Evolutionary conservation across 108 stramenopile species (phyloP), one percentile per base, ranked within the genome.

Genomic region (Discostella pseudostelligera): DNA sequence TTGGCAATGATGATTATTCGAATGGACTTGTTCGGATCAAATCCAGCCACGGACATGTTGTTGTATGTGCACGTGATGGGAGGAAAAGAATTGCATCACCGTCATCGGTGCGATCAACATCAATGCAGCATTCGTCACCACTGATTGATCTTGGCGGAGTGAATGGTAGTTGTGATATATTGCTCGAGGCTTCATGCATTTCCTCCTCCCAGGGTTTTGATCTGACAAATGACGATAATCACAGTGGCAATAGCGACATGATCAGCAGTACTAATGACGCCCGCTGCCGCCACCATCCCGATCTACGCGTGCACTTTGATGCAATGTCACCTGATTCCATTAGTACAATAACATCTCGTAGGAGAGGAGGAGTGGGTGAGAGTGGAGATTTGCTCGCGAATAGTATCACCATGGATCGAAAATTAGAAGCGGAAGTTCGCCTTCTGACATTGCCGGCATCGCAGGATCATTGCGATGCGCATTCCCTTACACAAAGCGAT

Each of bases 121-220:
- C 75, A 3, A 26, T 25, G 49, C 12, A 10, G 12, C 3, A 24
- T 1, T 25, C 24, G 50, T 24, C 46, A 32, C 62, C 78, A 21
- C 22, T 84, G 10, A 84, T 91, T 1, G 89, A 94, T 56, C 67
- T 94, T 17, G 87, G 88, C 51, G 90, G 93, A n/a, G 88, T 91
- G 37, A 94, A 94, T 70, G 93, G 89, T 40, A 87, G 85, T 57
- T 91, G 85, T 58, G 89, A 94, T 67, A 82, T 91, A 37, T 19
- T 44, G 8, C 67, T 76, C 4, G 67, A 76, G 50, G 47, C 35
- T 17, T 24, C 14, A 6, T 14, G 20, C n/a, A n/a, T n/a, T 29
- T 14, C 55, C 12, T 29, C 0, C 50, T 5, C 26, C 26, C 24
- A 14, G 7, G 21, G 22, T 3, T 11, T 8, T 0, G 50, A 25